Conservation (phyloP, 148 eudicot species). For the Tetragonia tetragonoides region DNA sequence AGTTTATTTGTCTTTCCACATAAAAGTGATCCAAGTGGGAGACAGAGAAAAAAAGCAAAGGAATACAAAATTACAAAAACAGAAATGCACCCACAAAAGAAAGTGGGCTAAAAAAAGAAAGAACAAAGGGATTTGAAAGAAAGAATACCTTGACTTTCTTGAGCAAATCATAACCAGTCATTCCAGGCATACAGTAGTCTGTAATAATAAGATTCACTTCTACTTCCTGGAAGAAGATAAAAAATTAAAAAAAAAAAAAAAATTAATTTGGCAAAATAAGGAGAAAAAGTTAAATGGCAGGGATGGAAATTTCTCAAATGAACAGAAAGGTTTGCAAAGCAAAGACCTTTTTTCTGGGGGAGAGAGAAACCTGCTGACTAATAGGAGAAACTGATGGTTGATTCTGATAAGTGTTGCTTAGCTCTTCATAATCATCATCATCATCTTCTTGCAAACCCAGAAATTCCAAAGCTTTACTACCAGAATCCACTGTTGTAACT, state of each 20-base stretch:
- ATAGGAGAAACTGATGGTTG: slow-evolving; percentile 50
- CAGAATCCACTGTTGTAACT: slow-evolving; percentile 99
- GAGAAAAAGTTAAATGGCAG: background rate
- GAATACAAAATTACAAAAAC: slow-evolving; percentile 14
- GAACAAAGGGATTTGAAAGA: slow-evolving; percentile 6
- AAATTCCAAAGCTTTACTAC: slow-evolving; percentile 83
- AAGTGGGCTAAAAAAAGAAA: background rate
- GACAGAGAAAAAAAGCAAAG: slow-evolving; percentile 21
- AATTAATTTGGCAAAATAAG: background rate
- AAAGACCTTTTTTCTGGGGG: slow-evolving; percentile 15
- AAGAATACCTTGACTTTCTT: slow-evolving; percentile 83
- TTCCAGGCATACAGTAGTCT: slow-evolving; percentile 97
- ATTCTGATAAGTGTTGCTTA: slow-evolving; percentile 24
- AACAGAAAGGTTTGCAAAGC: too few relatives aligned
- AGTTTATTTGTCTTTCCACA: background rate
- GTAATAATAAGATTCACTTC: slow-evolving; percentile 88
- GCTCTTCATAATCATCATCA: slow-evolving; percentile 35
- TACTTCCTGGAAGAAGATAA: slow-evolving; percentile 42
- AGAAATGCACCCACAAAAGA: slow-evolving; percentile 14
- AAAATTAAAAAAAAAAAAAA: background rate
- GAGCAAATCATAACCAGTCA: slow-evolving; percentile 98
- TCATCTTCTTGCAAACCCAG: slow-evolving; percentile 62
- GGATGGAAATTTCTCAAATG: background rate
- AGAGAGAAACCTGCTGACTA: slow-evolving; percentile 43
- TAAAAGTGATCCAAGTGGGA: slow-evolving; percentile 2